Conservation (phyloP, 2,329 filamentous ascomycete species). For the Penicillium oxalicum region DNA sequence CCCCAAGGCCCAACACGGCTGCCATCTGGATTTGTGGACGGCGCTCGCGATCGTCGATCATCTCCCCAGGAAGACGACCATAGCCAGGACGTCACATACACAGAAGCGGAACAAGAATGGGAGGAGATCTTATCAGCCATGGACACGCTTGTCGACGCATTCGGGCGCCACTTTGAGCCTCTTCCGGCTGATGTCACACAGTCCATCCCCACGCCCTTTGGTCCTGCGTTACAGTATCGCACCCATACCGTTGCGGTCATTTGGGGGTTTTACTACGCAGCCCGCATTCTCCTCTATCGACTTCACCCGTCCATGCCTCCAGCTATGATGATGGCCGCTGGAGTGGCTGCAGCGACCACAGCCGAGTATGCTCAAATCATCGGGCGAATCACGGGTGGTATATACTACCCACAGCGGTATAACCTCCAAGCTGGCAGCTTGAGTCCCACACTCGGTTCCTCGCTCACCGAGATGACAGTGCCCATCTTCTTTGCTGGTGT, state of each 20-base stretch:
- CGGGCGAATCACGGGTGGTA: conserved; percentile 72
- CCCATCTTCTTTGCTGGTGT: conserved; percentile 82
- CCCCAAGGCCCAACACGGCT: conserved; percentile 36
- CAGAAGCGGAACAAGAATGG: conserved; percentile 74
- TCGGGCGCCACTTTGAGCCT: conserved; percentile 71
- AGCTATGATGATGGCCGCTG: conserved; percentile 79
- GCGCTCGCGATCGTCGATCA: conserved; percentile 18
- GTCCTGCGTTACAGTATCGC: conserved; percentile 71
- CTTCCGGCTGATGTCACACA: conserved; percentile 62
- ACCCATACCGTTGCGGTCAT: conserved; percentile 82
- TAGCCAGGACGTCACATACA: conserved; percentile 59
- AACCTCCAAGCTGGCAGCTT: conserved; percentile 47
- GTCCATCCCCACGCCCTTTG: conserved; percentile 67
- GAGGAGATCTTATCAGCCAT: conserved; percentile 44
- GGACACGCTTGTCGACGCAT: conserved; percentile 46
- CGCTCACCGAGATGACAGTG: conserved; percentile 75
- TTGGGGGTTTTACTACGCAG: conserved; percentile 83
- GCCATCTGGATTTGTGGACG: conserved; percentile 50
- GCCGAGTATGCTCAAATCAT: conserved; percentile 65
- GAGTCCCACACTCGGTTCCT: conserved; percentile 71
- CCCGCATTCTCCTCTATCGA: conserved; percentile 73
- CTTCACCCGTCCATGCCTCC: conserved; percentile 87
- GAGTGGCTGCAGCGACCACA: conserved; percentile 68
- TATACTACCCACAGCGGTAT: conserved; percentile 42
- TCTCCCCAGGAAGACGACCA: conserved; percentile 41